phyloP scores from a whole-genome alignment of 2,329 filamentous ascomycete species.

The Paecilomyces niveus region DNA sequence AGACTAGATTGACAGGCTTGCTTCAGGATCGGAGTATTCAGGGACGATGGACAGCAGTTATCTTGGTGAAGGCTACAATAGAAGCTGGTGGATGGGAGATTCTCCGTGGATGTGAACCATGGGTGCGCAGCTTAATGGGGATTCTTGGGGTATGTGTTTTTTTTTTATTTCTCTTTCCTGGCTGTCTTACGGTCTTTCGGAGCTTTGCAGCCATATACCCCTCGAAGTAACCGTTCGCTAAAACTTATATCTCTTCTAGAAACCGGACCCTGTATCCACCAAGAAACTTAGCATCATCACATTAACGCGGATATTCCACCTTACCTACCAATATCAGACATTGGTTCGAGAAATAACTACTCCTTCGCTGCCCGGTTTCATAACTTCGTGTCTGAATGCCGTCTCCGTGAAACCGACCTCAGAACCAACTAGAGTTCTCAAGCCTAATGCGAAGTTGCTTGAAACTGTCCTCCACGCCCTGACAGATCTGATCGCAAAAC shows the following conservation, averaged over 20 bases:
- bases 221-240: neutral
- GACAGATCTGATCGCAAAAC: slow-evolving; percentile 64
- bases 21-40: slow-evolving; percentile 68
- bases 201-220: neutral
- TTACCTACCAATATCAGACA: slow-evolving; percentile 75
- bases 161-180: neutral
- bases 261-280: slow-evolving; percentile 65
- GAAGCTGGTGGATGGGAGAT: slow-evolving; percentile 82
- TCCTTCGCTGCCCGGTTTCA: slow-evolving; percentile 67
- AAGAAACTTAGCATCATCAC: slow-evolving; percentile 73
- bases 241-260: slow-evolving; percentile 40
- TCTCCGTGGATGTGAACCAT: slow-evolving; percentile 63
- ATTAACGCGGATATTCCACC: slow-evolving; percentile 73
- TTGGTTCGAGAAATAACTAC: slow-evolving; percentile 83
- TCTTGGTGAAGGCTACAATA: slow-evolving; percentile 71
- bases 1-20: slow-evolving; percentile 68
- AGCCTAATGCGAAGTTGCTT: slow-evolving; percentile 45
- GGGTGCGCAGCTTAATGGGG: slow-evolving; percentile 69
- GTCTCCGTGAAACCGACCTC: slow-evolving; percentile 40
- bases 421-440: slow-evolving; percentile 28
- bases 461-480: slow-evolving; percentile 67
- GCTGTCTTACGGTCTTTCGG: neutral
- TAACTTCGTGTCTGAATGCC: slow-evolving; percentile 65
- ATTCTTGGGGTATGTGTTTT: slow-evolving; percentile 58
- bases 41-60: slow-evolving; percentile 69